phyloP scores from a whole-genome alignment of 192 early-diverging fungal genomes.

The Linnemannia schmuckeri region DNA sequence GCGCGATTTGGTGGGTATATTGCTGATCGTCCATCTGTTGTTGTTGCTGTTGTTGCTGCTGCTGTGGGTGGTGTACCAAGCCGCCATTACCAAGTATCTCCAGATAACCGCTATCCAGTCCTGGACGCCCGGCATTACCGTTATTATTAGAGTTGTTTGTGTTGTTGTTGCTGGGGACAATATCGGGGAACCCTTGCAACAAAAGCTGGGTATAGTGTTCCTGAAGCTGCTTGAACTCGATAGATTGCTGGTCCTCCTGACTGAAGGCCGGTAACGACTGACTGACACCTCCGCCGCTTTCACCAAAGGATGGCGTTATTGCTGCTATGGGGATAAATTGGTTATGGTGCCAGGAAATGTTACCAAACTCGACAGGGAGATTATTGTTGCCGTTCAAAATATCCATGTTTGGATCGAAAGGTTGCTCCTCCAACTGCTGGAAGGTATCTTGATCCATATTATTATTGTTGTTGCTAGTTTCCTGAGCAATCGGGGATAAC shows the following conservation, averaged over 20 bases:
- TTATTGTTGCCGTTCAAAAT: not conserved
- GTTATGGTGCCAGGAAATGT: not conserved
- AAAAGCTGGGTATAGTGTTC: not conserved
- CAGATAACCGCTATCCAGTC: not conserved
- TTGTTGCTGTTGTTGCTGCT: slow-evolving; percentile 23
- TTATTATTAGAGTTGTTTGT: not conserved
- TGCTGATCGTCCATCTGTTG: not conserved
- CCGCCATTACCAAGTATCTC: not conserved
- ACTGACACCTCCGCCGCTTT: not conserved
- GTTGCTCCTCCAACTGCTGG: not conserved
- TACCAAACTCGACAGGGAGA: not conserved
- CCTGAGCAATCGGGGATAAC: not conserved
- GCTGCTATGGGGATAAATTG: not conserved
- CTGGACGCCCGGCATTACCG: not conserved
- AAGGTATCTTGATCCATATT: not conserved
- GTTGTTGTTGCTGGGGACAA: not conserved
- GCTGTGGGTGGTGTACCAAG: slow-evolving; percentile 15
- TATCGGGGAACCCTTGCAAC: not conserved
- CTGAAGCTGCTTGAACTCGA: not conserved
- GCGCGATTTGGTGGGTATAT: not conserved
- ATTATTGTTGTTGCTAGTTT: not conserved
- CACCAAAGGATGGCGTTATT: not conserved
- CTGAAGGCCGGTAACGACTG: not conserved
- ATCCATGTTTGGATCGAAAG: not conserved
- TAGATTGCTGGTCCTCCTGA: not conserved